Conservation (phyloP, 2,329 filamentous ascomycete species). For the Pseudogymnoascus sp. region DNA sequence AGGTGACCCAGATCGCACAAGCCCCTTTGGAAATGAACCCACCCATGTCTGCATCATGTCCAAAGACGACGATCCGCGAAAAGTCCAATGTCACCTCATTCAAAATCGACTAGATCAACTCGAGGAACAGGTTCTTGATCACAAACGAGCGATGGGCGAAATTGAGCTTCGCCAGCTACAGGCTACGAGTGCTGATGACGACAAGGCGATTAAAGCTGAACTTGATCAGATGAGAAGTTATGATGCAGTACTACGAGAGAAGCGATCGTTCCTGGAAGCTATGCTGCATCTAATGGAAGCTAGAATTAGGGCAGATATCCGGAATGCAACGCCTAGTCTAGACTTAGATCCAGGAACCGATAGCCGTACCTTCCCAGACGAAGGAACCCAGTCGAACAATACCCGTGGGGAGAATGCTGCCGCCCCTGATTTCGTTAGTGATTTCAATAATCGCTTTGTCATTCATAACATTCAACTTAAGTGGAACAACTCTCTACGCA, state of each 20-base stretch:
- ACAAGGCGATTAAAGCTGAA: conserved; percentile 45
- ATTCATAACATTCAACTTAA: conserved; percentile 96
- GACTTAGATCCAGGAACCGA: conserved; percentile 33
- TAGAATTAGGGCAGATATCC: conserved; percentile 23
- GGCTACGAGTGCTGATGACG: conserved; percentile 31
- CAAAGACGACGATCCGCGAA: conserved; percentile 75
- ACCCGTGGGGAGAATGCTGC: conserved; percentile 52
- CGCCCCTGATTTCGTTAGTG: conserved; percentile 75
- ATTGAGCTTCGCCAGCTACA: conserved; percentile 59
- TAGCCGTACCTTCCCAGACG: conserved; percentile 29
- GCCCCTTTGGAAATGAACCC: conserved; percentile 84
- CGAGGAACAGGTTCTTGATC: conserved; percentile 66
- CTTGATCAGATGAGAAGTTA: conserved; percentile 52
- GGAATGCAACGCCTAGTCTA: conserved; percentile 20
- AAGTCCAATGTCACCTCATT: conserved; percentile 80
- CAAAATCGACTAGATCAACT: conserved; percentile 71
- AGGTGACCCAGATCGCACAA: conserved; percentile 73
- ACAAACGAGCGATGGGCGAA: conserved; percentile 64
- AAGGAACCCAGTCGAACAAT: conserved; percentile 48
- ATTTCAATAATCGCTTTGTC: conserved; percentile 97
- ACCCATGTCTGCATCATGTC: conserved; percentile 97
- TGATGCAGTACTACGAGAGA: conserved; percentile 46
- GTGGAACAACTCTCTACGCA: conserved; percentile 93
- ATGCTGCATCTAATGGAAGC: conserved; percentile 36
- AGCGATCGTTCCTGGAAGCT: conserved; percentile 48